Percentiles rank a stretch among this genome's conserved stretches.
phyloP scores from a whole-genome alignment of 1,139 yeast genomes.

The Candida frijolesensis region DNA sequence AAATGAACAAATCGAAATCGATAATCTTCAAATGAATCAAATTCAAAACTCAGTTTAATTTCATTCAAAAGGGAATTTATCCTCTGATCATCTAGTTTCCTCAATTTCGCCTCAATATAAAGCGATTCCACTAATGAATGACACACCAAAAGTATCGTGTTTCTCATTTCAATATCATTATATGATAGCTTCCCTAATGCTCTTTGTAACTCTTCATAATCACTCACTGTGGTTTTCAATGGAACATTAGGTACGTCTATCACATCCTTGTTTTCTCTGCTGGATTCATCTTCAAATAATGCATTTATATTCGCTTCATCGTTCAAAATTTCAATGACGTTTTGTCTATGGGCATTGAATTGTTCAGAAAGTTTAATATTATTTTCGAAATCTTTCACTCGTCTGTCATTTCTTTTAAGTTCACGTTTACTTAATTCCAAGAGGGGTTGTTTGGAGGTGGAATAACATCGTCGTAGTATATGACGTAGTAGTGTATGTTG shows the following conservation, averaged over 20 bases:
- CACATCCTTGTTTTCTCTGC: not conserved
- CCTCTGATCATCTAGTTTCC: conserved; percentile 13
- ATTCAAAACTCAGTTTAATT: conserved; percentile 18
- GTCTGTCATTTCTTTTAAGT: conserved; percentile 9
- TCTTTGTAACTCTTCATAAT: conserved; percentile 11
- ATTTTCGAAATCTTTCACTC: conserved; percentile 12
- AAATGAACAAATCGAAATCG: conserved; percentile 18
- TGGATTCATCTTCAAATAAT: conserved; percentile 14
- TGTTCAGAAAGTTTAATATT: conserved; percentile 16
- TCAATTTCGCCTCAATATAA: conserved; percentile 27
- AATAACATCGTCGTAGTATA: conserved; percentile 3
- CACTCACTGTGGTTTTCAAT: not conserved
- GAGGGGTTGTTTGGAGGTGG: not conserved
- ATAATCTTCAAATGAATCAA: conserved; percentile 21
- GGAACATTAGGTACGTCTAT: not conserved
- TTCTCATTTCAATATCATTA: conserved; percentile 21
- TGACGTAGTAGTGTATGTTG: not conserved
- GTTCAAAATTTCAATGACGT: conserved; percentile 21
- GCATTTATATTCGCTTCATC: conserved; percentile 19
- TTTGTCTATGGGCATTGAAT: conserved; percentile 21
- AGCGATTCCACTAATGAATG: conserved; percentile 23
- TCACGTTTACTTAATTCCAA: not conserved
- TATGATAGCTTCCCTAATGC: conserved; percentile 16
- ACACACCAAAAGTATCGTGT: conserved; percentile 22
- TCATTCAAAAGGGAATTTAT: conserved; percentile 16